Conservation (phyloP, 441 rosid genomes). For the Jatropha multifida region DNA sequence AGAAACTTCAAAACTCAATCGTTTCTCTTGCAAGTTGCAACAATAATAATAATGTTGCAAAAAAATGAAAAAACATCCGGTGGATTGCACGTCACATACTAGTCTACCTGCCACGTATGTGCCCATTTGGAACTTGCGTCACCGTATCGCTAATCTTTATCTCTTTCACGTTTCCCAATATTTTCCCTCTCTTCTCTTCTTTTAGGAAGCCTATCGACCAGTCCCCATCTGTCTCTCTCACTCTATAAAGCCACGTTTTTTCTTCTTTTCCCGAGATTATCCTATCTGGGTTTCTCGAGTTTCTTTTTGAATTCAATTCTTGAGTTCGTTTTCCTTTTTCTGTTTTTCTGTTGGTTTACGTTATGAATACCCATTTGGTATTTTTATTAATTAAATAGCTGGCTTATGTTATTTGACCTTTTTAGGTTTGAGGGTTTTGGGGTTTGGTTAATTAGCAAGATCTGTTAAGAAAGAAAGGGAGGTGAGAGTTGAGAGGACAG, state of each 20-base stretch:
- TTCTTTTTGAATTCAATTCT: slow-evolving; percentile 5
- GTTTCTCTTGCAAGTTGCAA: too few relatives aligned
- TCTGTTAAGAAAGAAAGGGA: background rate
- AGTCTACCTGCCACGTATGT: background rate
- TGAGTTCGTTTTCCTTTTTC: background rate
- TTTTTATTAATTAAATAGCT: background rate
- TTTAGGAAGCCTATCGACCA: background rate
- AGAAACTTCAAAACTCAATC: too few relatives aligned
- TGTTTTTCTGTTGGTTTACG: background rate
- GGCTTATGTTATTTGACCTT: background rate
- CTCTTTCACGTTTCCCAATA: slow-evolving; percentile 33
- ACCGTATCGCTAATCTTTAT: slow-evolving; percentile 26
- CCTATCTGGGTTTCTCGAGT: background rate
- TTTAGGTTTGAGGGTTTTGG: background rate
- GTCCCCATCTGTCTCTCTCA: background rate
- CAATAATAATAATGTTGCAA: too few relatives aligned
- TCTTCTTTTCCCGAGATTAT: background rate
- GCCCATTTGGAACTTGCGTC: slow-evolving; percentile 17
- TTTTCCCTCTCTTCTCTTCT: background rate
- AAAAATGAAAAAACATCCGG: too few relatives aligned
- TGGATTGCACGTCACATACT: too few relatives aligned
- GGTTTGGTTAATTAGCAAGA: background rate
- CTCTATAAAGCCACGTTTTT: background rate
- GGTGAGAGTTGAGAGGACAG: background rate
- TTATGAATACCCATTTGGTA: slow-evolving; percentile 3